A percentile compares a stretch with the other conserved stretches of the same genome.
Conservation (phyloP, 257 asterid genomes). For the Fraxinus anomala region DNA sequence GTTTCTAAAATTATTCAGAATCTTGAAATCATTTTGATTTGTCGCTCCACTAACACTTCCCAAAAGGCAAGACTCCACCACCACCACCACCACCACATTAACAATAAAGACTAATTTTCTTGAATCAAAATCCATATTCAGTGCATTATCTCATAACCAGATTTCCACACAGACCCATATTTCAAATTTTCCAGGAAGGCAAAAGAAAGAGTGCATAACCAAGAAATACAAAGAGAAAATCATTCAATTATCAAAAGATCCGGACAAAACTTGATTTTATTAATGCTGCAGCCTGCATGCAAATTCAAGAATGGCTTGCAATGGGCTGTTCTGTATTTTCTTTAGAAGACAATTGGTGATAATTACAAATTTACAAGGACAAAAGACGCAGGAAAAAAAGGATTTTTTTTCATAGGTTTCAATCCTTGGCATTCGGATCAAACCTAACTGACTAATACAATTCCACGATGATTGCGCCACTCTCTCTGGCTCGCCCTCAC, state of each 20-base stretch:
- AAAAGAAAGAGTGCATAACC: not conserved
- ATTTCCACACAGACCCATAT: constrained; percentile 30
- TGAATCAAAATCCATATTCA: constrained; percentile 35
- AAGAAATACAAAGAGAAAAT: constrained; percentile 21
- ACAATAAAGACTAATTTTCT: constrained; percentile 35
- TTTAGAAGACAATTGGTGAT: constrained; percentile 20
- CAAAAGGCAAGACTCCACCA: constrained; percentile 24
- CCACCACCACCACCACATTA: constrained; percentile 19
- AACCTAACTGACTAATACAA: constrained; percentile 36
- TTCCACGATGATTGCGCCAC: constrained; percentile 18
- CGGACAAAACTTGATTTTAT: constrained; percentile 31
- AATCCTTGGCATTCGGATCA: constrained; percentile 36
- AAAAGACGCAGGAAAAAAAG: constrained; percentile 14
- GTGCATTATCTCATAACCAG: constrained; percentile 30
- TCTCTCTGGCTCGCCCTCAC: constrained; percentile 10
- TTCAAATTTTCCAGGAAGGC: constrained; percentile 14
- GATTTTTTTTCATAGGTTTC: constrained; percentile 26
- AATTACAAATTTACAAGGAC: not conserved
- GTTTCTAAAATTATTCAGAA: constrained; percentile 58
- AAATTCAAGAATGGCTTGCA: constrained; percentile 27
- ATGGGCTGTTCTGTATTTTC: constrained; percentile 4
- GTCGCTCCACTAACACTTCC: constrained; percentile 48
- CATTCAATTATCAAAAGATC: constrained; percentile 8
- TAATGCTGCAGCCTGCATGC: constrained; percentile 31
- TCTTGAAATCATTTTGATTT: constrained; percentile 61